phyloP scores from a whole-genome alignment of 164 flowering plant genomes.

The Magnolia sinica region DNA sequence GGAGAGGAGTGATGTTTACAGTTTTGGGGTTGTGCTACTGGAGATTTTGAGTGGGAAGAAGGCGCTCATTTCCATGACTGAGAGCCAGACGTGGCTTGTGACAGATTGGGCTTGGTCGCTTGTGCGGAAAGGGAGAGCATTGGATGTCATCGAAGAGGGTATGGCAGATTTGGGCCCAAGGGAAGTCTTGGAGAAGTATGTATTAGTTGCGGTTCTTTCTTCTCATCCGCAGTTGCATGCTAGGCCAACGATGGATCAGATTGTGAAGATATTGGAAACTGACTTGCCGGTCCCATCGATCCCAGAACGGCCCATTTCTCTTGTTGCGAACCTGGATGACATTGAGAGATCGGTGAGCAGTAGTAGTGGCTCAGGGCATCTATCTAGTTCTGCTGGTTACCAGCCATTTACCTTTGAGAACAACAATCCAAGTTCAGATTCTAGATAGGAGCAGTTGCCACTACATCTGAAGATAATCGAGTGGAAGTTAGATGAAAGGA shows the following conservation, averaged over 20 bases:
- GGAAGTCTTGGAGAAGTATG: conserved; percentile 63
- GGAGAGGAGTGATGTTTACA: conserved; percentile 79
- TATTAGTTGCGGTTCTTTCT: conserved; percentile 62
- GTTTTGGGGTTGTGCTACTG: conserved; percentile 85
- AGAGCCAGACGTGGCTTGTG: conserved; percentile 41
- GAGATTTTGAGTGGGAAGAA: conserved; percentile 87
- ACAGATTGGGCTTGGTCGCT: conserved; percentile 89
- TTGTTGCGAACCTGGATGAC: conserved; percentile 46
- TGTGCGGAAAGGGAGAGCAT: conserved; percentile 49
- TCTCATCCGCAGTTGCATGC: conserved; percentile 81
- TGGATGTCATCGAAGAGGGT: conserved; percentile 70
- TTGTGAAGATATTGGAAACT: conserved; percentile 76
- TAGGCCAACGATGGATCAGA: conserved; percentile 90
- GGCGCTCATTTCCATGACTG: conserved; percentile 39
- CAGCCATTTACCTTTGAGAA: conserved; percentile 36
- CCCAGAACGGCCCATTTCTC: conserved; percentile 67
- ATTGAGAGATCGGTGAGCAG: conserved; percentile 65
- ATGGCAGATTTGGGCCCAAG: conserved; percentile 57
- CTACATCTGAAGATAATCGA: neutral
- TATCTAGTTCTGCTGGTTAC: conserved; percentile 55
- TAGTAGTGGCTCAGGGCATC: conserved; percentile 53
- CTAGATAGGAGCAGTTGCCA: neutral
- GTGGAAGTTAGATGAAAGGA: neutral
- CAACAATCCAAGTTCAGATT: neutral
- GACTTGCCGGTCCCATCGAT: conserved; percentile 61